phyloP scores from a whole-genome alignment of 2,329 filamentous ascomycete genomes.

The Aulographum hederae region DNA sequence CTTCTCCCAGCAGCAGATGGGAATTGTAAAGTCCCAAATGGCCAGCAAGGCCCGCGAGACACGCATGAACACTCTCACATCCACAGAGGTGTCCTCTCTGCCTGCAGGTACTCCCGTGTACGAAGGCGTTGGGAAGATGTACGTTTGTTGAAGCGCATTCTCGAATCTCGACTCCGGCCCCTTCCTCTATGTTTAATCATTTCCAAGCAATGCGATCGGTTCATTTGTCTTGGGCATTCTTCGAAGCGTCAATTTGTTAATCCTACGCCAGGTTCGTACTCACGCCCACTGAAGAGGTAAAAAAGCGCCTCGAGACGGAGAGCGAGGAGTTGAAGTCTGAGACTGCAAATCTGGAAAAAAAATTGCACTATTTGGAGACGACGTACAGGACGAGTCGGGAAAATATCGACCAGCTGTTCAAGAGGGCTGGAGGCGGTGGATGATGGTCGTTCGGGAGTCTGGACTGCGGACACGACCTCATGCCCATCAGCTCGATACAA shows the following conservation, averaged over 20 bases:
- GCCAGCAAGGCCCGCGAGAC: conserved; percentile 72
- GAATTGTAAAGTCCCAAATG: conserved; percentile 69
- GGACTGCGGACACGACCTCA: too few relatives aligned
- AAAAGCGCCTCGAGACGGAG: conserved; percentile 58
- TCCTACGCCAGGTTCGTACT: conserved; percentile 60
- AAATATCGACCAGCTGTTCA: conserved; percentile 75
- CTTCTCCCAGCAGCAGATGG: conserved; percentile 81
- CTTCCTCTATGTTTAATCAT: too few relatives aligned
- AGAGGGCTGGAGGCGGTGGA: background rate
- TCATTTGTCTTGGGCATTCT: too few relatives aligned
- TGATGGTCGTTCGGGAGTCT: background rate
- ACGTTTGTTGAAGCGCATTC: conserved; percentile 14
- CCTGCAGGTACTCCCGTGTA: conserved; percentile 66
- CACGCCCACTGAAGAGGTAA: conserved; percentile 52
- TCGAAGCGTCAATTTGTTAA: too few relatives aligned
- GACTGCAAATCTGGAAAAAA: conserved; percentile 67
- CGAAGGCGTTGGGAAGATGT: conserved; percentile 97
- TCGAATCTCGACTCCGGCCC: background rate
- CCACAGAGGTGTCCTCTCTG: conserved; percentile 62
- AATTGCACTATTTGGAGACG: conserved; percentile 80
- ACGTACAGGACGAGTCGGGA: conserved; percentile 88
- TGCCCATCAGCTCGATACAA: too few relatives aligned
- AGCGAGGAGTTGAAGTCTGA: conserved; percentile 59
- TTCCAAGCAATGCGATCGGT: background rate
- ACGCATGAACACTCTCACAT: conserved; percentile 73